A percentile compares a stretch with the other conserved stretches of the same genome.
Evolutionary conservation across 106 monocot genomes (phyloP).

Genomic region (Allium cepa): DNA sequence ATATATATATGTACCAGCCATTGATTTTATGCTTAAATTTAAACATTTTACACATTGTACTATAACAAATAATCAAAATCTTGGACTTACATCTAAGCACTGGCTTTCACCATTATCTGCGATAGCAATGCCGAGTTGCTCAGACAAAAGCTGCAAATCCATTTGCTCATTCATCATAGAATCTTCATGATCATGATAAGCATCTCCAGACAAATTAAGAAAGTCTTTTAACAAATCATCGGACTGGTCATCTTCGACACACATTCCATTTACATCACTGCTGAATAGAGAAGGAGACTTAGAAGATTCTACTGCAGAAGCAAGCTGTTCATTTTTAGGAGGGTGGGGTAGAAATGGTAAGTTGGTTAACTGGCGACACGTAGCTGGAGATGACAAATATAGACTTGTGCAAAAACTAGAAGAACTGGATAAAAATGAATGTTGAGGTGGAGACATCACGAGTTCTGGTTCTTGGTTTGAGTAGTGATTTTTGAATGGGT

Average conservation of each 20-base stretch:
- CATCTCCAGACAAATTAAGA: conserved; percentile 54
- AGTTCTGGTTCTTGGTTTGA: conserved; percentile 22
- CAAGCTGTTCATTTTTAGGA: conserved; percentile 45
- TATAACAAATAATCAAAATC: background rate
- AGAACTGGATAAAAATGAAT: conserved; percentile 44
- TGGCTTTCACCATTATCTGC: conserved; percentile 72
- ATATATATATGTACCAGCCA: too few species aligned
- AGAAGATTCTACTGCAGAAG: conserved; percentile 24
- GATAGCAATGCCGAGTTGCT: conserved; percentile 89
- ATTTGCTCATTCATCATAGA: conserved; percentile 49
- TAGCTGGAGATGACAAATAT: conserved; percentile 47
- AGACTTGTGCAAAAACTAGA: conserved; percentile 74
- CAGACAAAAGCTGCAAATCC: conserved; percentile 84
- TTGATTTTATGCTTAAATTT: too few species aligned
- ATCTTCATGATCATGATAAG: conserved; percentile 17
- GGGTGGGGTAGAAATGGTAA: conserved; percentile 69
- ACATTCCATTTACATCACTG: conserved; percentile 14
- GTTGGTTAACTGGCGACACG: conserved; percentile 23
- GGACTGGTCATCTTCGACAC: conserved; percentile 20
- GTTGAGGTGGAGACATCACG: conserved; percentile 26
- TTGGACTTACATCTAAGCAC: conserved; percentile 58
- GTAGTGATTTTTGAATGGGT: conserved; percentile 6
- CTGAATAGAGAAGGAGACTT: conserved; percentile 20
- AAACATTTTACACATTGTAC: too few species aligned
- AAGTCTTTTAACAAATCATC: conserved; percentile 46